These are phyloP conservation scores for Lathyrus sativus DNA, from an alignment of 306 rosid species.

Conservation along the genomic window DNA sequence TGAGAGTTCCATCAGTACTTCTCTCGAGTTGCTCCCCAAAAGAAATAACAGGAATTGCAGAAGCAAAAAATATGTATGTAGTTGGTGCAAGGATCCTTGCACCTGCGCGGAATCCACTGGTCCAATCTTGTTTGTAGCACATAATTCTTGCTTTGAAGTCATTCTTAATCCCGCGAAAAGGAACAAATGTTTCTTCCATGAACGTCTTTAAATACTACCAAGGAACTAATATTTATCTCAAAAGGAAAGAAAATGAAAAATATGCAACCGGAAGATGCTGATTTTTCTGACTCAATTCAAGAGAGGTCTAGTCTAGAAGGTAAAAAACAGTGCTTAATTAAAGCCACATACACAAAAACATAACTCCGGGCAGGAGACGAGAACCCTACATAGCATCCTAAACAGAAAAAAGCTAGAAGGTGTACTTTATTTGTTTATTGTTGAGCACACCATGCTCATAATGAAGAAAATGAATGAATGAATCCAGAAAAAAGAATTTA, in stretches of 20 bases:
- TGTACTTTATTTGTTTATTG: conserved; percentile 37
- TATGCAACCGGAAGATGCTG: conserved; percentile 39
- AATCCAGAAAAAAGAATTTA: conserved; percentile 53
- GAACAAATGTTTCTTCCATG: conserved; percentile 98
- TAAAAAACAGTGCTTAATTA: conserved; percentile 49
- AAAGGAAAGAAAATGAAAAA: conserved; percentile 13
- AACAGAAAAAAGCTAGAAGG: conserved; percentile 43
- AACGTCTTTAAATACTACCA: conserved; percentile 39
- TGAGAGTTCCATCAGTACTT: too few relatives aligned
- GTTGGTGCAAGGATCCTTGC: too few relatives aligned
- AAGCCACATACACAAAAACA: conserved; percentile 38
- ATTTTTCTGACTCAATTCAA: conserved; percentile 27
- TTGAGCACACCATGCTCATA: conserved; percentile 43
- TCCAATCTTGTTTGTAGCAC: too few relatives aligned
- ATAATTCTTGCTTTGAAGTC: too few relatives aligned
- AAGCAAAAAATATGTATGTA: too few relatives aligned
- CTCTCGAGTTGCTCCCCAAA: too few relatives aligned
- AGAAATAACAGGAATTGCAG: too few relatives aligned
- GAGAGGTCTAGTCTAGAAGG: conserved; percentile 67
- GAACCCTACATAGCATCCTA: conserved; percentile 43
- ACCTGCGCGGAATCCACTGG: too few relatives aligned
- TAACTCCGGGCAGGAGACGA: conserved; percentile 50
- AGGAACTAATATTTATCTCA: conserved; percentile 33
- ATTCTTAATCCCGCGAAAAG: conserved; percentile 88
- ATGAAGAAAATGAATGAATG: conserved; percentile 47